Evolutionary conservation across 163 green algal species (phyloP), one percentile per base, ranked within the genome.

Genomic region (Trebouxia gelatinosa): DNA sequence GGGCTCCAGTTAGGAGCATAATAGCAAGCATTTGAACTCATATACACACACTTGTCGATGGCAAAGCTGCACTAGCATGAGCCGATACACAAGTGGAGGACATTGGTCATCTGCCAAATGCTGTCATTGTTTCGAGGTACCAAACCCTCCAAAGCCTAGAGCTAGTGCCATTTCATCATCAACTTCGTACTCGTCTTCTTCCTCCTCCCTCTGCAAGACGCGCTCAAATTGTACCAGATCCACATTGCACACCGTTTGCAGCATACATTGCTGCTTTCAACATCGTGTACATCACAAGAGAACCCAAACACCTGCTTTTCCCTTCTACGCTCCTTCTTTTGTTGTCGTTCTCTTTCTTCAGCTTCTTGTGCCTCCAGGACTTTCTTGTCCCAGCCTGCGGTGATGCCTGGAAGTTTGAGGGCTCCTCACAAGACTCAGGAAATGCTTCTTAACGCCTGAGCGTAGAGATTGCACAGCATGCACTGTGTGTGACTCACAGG

Each of bases 61-160:
- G n/a, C n/a, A n/a, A n/a, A n/a, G n/a, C n/a, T n/a, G n/a, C n/a
- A n/a, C n/a, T n/a, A n/a, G n/a, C n/a, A n/a, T n/a, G n/a, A n/a
- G n/a, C n/a, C n/a, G n/a, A n/a, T n/a, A n/a, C n/a, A n/a, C n/a
- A n/a, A n/a, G n/a, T n/a, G n/a, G n/a, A n/a, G n/a, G n/a, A n/a
- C n/a, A n/a, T n/a, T n/a, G n/a, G n/a, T n/a, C n/a, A n/a, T n/a
- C n/a, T n/a, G n/a, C n/a, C n/a, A n/a, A n/a, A n/a, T n/a, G n/a
- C n/a, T 54, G n/a, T 70, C 16, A 80, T 70, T 83, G 81, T 64
- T 90, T 91, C 62, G 67, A 78, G 17, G 68, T 80, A 9, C 95
- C 94, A 90, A 99, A 99, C 5, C 95, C 94, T 2, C 86, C 87
- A 85, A 99, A 99, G 3, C 95, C 95, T 93, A 99, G 97, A 23